These are phyloP conservation scores for Chimonanthus praecox DNA, from an alignment of 164 flowering plant species.

Conservation along the genomic window DNA sequence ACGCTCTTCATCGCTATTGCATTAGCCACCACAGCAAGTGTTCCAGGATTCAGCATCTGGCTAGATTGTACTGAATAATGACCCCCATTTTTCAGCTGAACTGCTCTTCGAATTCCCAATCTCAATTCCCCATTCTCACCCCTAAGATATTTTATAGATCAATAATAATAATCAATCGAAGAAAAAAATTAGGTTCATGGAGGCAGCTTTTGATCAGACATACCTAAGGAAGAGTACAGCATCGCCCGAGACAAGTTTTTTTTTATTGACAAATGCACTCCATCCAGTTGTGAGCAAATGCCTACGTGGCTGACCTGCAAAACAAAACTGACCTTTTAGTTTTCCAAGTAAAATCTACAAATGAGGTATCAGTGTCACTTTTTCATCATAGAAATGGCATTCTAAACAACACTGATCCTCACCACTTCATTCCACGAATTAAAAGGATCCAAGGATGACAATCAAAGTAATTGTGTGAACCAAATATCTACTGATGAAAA, in stretches of 20 bases:
- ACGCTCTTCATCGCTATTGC: slow-evolving; percentile 50
- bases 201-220: neutral
- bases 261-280: slow-evolving; percentile 96
- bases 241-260: slow-evolving; percentile 92
- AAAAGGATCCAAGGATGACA: neutral
- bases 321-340: neutral
- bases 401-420: neutral
- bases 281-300: slow-evolving; percentile 99
- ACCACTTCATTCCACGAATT: neutral
- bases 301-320: slow-evolving; percentile 91
- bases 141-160: slow-evolving; percentile 28
- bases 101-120: slow-evolving; percentile 80
- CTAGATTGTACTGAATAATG: slow-evolving; percentile 24
- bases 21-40: slow-evolving; percentile 41
- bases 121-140: slow-evolving; percentile 89
- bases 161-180: neutral
- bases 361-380: neutral
- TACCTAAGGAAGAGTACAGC: slow-evolving; percentile 98
- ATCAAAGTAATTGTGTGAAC: neutral
- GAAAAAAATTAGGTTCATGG: neutral
- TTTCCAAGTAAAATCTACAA: neutral
- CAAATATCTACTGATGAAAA: neutral
- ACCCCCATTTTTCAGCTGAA: slow-evolving; percentile 43
- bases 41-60: slow-evolving; percentile 36
- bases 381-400: neutral